Base-by-base conservation (phyloP, 805 yeast genomes). In the Metahyphopichia silvanorum region DNA sequence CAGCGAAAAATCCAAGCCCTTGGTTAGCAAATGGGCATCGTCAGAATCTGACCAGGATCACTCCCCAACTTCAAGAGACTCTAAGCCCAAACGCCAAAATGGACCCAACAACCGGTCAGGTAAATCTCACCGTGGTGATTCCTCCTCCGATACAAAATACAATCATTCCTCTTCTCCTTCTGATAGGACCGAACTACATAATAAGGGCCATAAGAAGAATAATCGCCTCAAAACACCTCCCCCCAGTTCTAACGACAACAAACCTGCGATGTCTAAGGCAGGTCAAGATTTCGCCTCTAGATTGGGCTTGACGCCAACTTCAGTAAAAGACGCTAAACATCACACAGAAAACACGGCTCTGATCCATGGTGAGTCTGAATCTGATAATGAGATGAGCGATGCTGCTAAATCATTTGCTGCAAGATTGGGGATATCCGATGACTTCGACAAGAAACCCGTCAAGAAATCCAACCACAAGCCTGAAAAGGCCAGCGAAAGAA, bases 21-120 rank as follows among this genome's bases (percentile, higher is more conserved):
- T 60, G 23, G 53, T 38, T 23, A 61, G 66, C 29, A 60, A 46
- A 43, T 64, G 70, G 70, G 68, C 68, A 12, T 35, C 11, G 18
- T 2, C 29, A 8, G 29, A 26, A 14, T 13, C 27, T 7, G 29
- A 8, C 14, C n/a, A 26, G 17, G 15, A 26, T 14, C 29, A 17
- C 29, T 11, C n/a, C 20, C 19, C n/a, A 18, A 26, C 7, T 7
- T 12, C 26, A 14, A 7, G 20, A 26, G 10, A 26, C 10, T 14
- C 29, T 9, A 16, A 16, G 12, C 26, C 26, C 4, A n/a, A 23
- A 27, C 27, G 17, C 13, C 15, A 31, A 20, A 18, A 16, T 26
- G 14, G 4, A 9, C 19, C 15, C 29, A 12, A 29, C 15, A 19
- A 22, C 34, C 9, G 15, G 12, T 19, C 7, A 17, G 10, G n/a